Base-by-base conservation (phyloP, 768 basidiomycete species). In the Boletus subcaerulescens region DNA sequence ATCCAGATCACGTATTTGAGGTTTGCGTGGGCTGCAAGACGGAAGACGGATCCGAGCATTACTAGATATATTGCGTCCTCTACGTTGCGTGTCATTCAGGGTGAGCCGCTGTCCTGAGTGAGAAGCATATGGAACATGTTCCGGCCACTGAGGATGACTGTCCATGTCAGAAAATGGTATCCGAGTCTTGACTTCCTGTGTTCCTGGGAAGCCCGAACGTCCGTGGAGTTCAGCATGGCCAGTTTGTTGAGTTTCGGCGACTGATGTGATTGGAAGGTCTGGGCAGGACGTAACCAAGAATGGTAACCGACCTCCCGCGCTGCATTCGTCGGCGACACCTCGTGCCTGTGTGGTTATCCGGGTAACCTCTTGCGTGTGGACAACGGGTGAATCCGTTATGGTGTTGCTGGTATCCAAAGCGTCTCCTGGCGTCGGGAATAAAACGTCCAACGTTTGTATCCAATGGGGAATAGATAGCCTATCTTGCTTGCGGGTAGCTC, bases 351-450 rank as follows among this genome's bases (percentile, higher is more conserved):
- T n/a, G 51, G 22, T 43, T 40, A 35, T 32, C 26, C 53, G 55
- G 45, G 53, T 38, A 53, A 52, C 57, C 47, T 58, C 48, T 47
- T 41, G 58, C 35, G 58, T 42, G 32, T 40, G 69, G 38, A 58
- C 35, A 24, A 71, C 66, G 54, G 69, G 71, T 29, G 71, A 71
- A 52, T 68, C 61, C 58, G 56, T 45, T 42, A 61, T 53, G 26
- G 24, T 15, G 18, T 59, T 54, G 20, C 43, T 38, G 45, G 15
- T 42, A 42, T 50, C 45, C 54, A 26, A 33, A 35, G 52, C 45
- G 22, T 48, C 43, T 10, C 36, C 48, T 33, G 52, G 58, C 13
- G 32, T 47, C 40, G 65, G 65, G 49, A 71, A 71, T 45, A 71
- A 39, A 52, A 60, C 68, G 42, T 71, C 69, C 40, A 71, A 31